Percentiles rank a stretch among this genome's conserved stretches.
Evolutionary conservation across 768 basidiomycete genomes (phyloP).

Genomic region (Tylopilus subfusipes): DNA sequence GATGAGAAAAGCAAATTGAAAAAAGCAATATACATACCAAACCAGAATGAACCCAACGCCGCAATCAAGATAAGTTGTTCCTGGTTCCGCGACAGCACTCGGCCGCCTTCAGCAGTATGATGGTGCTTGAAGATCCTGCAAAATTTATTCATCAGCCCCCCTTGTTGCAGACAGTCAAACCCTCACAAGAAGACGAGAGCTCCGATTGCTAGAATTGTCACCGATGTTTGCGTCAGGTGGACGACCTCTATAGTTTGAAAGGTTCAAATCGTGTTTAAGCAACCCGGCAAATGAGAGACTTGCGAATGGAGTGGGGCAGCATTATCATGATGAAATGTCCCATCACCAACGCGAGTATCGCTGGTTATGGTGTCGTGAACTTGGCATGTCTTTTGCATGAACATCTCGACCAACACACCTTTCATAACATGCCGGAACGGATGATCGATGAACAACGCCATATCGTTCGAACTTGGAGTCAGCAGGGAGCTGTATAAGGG

Average conservation of each 20-base stretch:
- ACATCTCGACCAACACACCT: conserved; percentile 17
- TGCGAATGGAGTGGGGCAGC: conserved; percentile 36
- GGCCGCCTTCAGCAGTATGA: conserved; percentile 51
- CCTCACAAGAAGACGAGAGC: conserved; percentile 64
- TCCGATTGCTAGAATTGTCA: conserved; percentile 66
- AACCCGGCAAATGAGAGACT: conserved; percentile 16
- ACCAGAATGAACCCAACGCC: conserved; percentile 71
- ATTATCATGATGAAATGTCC: conserved; percentile 53
- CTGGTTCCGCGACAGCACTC: conserved; percentile 62
- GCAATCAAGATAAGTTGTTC: conserved; percentile 72
- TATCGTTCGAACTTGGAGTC: conserved; percentile 18
- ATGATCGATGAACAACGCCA: conserved; percentile 32
- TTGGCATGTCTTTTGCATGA: not conserved
- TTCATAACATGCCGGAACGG: conserved; percentile 33
- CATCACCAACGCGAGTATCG: conserved; percentile 42
- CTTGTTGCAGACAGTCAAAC: not conserved
- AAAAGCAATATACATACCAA: conserved; percentile 57
- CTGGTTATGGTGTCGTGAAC: conserved; percentile 32
- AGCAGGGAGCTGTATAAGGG: conserved; percentile 18
- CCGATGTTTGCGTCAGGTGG: conserved; percentile 69
- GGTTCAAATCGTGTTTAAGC: conserved; percentile 10
- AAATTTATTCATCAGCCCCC: not conserved
- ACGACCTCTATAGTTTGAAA: conserved; percentile 45
- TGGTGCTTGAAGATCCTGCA: conserved; percentile 67
- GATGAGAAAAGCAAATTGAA: not conserved